Conservation (phyloP, 1,139 yeast genomes). For the Sugiyamaella pinicola region DNA sequence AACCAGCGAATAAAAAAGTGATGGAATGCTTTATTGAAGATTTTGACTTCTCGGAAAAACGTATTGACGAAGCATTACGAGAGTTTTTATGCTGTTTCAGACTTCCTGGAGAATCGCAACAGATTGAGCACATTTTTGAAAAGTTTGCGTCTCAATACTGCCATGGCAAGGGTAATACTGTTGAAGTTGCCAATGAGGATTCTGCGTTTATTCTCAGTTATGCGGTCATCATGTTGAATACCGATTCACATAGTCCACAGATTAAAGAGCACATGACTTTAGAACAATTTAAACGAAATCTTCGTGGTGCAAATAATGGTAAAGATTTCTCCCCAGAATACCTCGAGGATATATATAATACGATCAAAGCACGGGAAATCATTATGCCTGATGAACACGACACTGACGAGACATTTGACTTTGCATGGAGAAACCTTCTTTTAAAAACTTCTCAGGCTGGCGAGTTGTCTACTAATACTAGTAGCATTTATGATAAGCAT, state of each 20-base stretch:
- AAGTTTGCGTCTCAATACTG: conserved; percentile 82
- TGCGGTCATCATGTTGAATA: conserved; percentile 88
- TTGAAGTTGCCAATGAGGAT: conserved; percentile 63
- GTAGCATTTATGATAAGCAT: conserved; percentile 61
- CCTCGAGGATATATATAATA: conserved; percentile 72
- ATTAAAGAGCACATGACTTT: conserved; percentile 76
- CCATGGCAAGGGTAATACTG: conserved; percentile 39
- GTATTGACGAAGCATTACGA: conserved; percentile 93
- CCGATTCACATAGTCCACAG: conserved; percentile 89
- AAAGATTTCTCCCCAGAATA: conserved; percentile 76
- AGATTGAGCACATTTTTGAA: conserved; percentile 89
- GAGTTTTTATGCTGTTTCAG: conserved; percentile 80
- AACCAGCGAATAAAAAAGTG: conserved; percentile 64
- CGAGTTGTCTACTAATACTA: conserved; percentile 32
- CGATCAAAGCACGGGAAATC: conserved; percentile 84
- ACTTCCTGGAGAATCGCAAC: conserved; percentile 96
- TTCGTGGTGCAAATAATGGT: conserved; percentile 72
- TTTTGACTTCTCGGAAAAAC: conserved; percentile 72
- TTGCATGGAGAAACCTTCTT: conserved; percentile 85
- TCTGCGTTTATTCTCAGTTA: conserved; percentile 91
- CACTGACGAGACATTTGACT: conserved; percentile 84
- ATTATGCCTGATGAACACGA: conserved; percentile 98
- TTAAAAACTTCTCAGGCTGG: conserved; percentile 46
- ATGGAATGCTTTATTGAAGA: conserved; percentile 65
- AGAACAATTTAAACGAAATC: conserved; percentile 75